Base-by-base conservation (phyloP, 1,284 basidiomycete species). In the Taiwanofungus camphoratus region DNA sequence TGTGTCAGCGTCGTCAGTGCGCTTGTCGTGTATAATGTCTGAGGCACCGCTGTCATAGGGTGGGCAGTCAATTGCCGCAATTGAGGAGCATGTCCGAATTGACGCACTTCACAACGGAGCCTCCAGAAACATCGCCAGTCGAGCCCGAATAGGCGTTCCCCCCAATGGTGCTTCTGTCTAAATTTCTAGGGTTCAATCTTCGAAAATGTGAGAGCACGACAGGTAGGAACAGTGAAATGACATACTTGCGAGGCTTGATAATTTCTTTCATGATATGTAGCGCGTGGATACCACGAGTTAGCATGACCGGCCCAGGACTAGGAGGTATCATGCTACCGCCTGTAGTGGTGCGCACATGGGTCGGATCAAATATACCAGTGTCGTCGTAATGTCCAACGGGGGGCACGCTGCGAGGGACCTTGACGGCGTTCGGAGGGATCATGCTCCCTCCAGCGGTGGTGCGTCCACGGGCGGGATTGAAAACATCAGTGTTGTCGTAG, bases 101-200 rank as follows among this genome's bases (percentile, higher is more conserved):
- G 22, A 42, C 33, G 11, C 22, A 46, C 45, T 43, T 39, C 18
- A 27, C 38, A 15, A 50, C 39, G 8, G 46, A 33, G 22, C 50
- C 51, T 19, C 49, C 46, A 13, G 45, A 46, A 19, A 45, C 47
- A 15, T 41, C 41, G 12, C 41, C 37, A 2, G 41, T 37, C 1
- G 52, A 45, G 23, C 54, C 53, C 3, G 53, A 51, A 42, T 56
- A 50, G 9, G 57, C 55, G 27, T 56, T 54, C 13, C 55, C 54
- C n/a, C 54, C 54, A 12, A 47, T 41, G 5, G 54, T 52, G 31
- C 49, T 45, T 16, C 38, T 43, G 29, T 57, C 52, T 33, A 51
- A 41, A 9, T 49, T 37, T 33, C 32, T 33, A 51, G 42, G 12
- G 51, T 37, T 33, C 32, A n/a, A n/a, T 47, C 41, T 43, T 42